These are phyloP conservation scores for Micromonas pusilla DNA, from an alignment of 139 green algal genomes.

Conservation along the genomic window DNA sequence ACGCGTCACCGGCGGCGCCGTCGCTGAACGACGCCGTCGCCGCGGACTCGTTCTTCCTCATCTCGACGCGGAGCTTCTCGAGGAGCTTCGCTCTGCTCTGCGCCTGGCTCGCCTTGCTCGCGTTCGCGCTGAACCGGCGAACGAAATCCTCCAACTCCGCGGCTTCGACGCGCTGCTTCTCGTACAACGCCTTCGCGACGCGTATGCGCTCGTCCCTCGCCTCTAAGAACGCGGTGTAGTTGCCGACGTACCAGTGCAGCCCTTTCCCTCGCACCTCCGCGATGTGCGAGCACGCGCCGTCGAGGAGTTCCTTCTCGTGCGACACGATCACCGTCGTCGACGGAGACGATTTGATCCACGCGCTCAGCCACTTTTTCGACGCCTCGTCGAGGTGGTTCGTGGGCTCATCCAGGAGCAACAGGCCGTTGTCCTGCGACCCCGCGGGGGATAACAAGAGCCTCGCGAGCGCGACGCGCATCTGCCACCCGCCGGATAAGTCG, in stretches of 20 bases:
- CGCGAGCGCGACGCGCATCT: conserved; percentile 72
- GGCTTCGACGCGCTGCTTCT: conserved; percentile 47
- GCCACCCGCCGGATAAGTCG: conserved; percentile 61
- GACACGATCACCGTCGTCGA: conserved; percentile 55
- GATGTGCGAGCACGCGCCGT: conserved; percentile 36
- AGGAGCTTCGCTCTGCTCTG: conserved; percentile 55
- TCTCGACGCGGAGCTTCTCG: conserved; percentile 51
- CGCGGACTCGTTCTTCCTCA: background rate
- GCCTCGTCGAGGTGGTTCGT: conserved; percentile 56
- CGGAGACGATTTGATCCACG: conserved; percentile 46
- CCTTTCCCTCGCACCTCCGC: conserved; percentile 46
- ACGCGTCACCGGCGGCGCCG: conserved; percentile 10
- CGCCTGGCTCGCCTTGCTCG: conserved; percentile 55
- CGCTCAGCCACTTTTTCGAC: conserved; percentile 50
- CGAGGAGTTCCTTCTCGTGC: conserved; percentile 62
- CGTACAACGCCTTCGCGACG: conserved; percentile 31
- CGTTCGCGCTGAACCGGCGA: conserved; percentile 62
- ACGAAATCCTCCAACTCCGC: conserved; percentile 61
- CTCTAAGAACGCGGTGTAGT: conserved; percentile 55
- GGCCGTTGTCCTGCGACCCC: conserved; percentile 28
- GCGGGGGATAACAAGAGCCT: conserved; percentile 55
- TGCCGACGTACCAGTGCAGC: conserved; percentile 57
- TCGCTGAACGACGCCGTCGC: background rate
- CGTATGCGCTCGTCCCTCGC: conserved; percentile 49
- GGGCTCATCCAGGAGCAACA: conserved; percentile 58